These are phyloP conservation scores for Trametes cingulata DNA, from an alignment of 768 basidiomycete species.

Conservation along the genomic window DNA sequence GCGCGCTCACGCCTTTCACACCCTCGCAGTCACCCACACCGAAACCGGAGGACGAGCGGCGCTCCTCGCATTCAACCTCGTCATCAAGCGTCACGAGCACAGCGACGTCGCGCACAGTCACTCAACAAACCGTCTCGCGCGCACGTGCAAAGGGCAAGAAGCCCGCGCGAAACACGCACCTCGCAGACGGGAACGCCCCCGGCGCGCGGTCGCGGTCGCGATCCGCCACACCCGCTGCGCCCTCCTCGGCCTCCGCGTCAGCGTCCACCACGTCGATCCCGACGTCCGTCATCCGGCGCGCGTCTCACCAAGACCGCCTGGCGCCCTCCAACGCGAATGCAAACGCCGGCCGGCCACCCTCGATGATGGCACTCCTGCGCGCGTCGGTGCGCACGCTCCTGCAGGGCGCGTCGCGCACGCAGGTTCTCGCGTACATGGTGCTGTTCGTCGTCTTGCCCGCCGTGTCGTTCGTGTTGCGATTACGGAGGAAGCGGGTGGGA, in stretches of 20 bases:
- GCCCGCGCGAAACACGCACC: slow-evolving; percentile 14
- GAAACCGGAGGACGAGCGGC: slow-evolving; percentile 10
- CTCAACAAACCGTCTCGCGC: slow-evolving; percentile 20
- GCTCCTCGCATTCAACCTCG: slow-evolving; percentile 22
- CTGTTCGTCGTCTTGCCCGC: slow-evolving; percentile 45
- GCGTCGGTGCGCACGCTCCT: slow-evolving; percentile 33
- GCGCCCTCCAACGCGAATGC: not conserved
- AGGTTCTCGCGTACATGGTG: slow-evolving; percentile 46
- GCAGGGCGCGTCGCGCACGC: slow-evolving; percentile 50
- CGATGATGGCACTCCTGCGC: slow-evolving; percentile 26
- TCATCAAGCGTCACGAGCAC: slow-evolving; percentile 28
- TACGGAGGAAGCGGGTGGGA: slow-evolving; percentile 42
- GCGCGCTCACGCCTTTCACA: slow-evolving; percentile 28
- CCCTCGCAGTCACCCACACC: slow-evolving; percentile 27
- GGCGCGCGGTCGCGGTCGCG: slow-evolving; percentile 4
- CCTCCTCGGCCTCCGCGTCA: not conserved
- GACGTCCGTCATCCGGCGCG: slow-evolving; percentile 15
- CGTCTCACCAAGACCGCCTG: slow-evolving; percentile 17
- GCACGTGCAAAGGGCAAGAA: slow-evolving; percentile 18
- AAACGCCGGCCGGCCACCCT: slow-evolving; percentile 21
- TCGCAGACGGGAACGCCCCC: not conserved
- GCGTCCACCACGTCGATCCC: slow-evolving; percentile 1
- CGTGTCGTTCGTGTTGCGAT: slow-evolving; percentile 50
- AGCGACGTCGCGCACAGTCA: slow-evolving; percentile 28
- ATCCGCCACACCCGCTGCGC: not conserved